Evolutionary conservation across 2,329 filamentous ascomycete genomes (phyloP).

Genomic region (Penicillium nordicum): DNA sequence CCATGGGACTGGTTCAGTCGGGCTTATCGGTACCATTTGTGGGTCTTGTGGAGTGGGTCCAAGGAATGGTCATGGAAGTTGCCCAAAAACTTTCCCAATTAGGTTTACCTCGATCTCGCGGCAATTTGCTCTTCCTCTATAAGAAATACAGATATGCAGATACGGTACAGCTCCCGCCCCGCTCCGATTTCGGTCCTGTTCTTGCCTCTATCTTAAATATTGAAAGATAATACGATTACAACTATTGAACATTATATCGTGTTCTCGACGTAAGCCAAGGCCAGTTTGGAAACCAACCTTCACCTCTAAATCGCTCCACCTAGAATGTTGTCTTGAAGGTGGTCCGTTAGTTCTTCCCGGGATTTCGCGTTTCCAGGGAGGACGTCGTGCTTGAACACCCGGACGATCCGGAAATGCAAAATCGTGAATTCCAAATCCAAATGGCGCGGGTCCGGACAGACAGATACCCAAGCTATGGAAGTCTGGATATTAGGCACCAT

Average conservation of each 20-base stretch:
- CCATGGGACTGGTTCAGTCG: neutral
- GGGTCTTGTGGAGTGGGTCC: neutral
- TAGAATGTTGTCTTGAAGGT: neutral
- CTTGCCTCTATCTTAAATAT: too few species aligned
- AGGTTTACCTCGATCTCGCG: neutral
- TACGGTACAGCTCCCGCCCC: too few species aligned
- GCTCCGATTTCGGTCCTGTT: neutral
- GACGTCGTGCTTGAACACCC: neutral
- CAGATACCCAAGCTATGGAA: neutral
- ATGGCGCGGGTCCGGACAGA: neutral
- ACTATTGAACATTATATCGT: neutral
- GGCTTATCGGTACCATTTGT: neutral
- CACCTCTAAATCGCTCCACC: neutral
- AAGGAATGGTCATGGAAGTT: neutral
- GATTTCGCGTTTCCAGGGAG: neutral
- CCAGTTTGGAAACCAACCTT: neutral
- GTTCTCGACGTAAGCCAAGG: neutral
- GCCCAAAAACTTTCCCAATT: slow-evolving; percentile 1
- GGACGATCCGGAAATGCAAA: neutral
- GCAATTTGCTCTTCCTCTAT: neutral
- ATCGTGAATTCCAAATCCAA: too few species aligned
- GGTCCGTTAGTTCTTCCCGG: neutral
- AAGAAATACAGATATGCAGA: neutral
- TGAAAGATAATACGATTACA: too few species aligned
- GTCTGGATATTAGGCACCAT: neutral